phyloP scores from a whole-genome alignment of 2,329 filamentous ascomycete genomes.

The Emmonsiellopsis sp. region DNA sequence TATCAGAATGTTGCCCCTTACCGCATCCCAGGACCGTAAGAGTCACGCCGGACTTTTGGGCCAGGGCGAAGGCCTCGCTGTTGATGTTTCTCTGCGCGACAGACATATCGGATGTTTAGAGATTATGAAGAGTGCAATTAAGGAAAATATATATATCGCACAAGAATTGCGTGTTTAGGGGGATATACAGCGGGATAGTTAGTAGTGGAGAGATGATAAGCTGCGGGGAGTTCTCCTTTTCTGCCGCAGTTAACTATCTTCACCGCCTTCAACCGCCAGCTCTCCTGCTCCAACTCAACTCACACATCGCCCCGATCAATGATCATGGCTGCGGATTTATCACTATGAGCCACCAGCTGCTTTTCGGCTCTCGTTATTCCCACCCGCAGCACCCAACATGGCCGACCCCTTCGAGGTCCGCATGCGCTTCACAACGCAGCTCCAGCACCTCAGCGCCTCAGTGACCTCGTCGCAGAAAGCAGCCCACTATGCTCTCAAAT shows the following conservation, averaged over 20 bases:
- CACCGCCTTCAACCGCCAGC: background rate
- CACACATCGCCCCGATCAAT: background rate
- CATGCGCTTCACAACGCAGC: constrained; percentile 86
- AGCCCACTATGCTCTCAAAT: constrained; percentile 87
- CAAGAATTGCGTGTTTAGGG: background rate
- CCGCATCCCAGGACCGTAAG: constrained; percentile 76
- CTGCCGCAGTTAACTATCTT: background rate
- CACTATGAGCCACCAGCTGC: background rate
- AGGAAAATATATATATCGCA: background rate
- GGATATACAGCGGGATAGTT: background rate
- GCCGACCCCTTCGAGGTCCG: constrained; percentile 94
- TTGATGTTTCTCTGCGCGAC: constrained; percentile 2
- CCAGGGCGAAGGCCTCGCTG: constrained; percentile 24
- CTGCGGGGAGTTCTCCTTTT: background rate
- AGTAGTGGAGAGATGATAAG: background rate
- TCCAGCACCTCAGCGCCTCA: constrained; percentile 85
- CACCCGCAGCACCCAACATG: constrained; percentile 41
- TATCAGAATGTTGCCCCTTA: constrained; percentile 33
- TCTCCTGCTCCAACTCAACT: background rate
- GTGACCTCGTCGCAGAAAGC: constrained; percentile 84
- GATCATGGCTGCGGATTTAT: background rate
- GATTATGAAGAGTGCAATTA: background rate
- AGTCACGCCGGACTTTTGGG: constrained; percentile 40
- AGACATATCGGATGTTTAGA: background rate
- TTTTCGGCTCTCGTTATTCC: background rate